These are phyloP conservation scores for Neoscytalidium dimidiatum DNA, from an alignment of 2,329 filamentous ascomycete species.

Conservation along the genomic window DNA sequence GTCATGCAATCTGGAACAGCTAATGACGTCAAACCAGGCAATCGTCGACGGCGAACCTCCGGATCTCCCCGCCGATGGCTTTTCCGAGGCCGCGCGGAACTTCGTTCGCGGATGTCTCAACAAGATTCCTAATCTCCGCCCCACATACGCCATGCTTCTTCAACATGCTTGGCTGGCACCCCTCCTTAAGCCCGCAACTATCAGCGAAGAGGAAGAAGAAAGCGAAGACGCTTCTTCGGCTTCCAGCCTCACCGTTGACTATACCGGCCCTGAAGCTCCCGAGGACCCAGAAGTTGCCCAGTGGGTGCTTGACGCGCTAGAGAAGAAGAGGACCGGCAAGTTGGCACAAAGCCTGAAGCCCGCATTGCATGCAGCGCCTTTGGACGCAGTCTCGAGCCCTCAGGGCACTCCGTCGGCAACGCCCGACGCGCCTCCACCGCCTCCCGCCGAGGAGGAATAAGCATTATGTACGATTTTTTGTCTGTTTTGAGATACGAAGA, in stretches of 20 bases:
- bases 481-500: background rate
- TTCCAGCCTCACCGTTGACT: slow-evolving; percentile 40
- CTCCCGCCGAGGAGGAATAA: background rate
- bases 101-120: slow-evolving; percentile 90
- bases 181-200: slow-evolving; percentile 74
- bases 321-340: slow-evolving; percentile 62
- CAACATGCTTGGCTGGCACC: slow-evolving; percentile 84
- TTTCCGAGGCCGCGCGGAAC: slow-evolving; percentile 75
- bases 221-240: slow-evolving; percentile 15
- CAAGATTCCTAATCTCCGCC: slow-evolving; percentile 88
- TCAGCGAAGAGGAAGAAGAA: slow-evolving; percentile 69
- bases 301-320: slow-evolving; percentile 77
- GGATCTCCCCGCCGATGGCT: slow-evolving; percentile 75
- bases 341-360: slow-evolving; percentile 65
- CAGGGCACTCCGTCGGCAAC: slow-evolving; percentile 3
- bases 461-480: slow-evolving; percentile 1
- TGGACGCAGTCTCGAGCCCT: slow-evolving; percentile 14
- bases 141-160: slow-evolving; percentile 88
- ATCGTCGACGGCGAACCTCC: slow-evolving; percentile 98
- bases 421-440: background rate
- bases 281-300: slow-evolving; percentile 77
- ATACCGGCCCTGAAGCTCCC: slow-evolving; percentile 27
- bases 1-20: background rate
- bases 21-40: slow-evolving; percentile 61
- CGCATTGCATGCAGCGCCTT: slow-evolving; percentile 46